Conservation (phyloP, 2,329 filamentous ascomycete genomes). For the Alternaria dauci region DNA sequence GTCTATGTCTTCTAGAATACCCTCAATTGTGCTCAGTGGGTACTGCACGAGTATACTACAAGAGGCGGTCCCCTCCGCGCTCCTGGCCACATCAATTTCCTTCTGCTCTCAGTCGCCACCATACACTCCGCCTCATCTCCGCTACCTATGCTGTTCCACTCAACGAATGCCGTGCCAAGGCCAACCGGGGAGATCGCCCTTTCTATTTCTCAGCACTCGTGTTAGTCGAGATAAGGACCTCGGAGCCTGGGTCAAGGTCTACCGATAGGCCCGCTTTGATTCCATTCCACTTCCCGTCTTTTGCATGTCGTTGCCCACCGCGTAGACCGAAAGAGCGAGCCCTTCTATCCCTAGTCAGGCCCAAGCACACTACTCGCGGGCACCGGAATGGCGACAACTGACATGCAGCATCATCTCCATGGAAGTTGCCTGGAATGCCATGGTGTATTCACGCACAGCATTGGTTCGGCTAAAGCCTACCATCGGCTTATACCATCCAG, state of each 20-base stretch:
- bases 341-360: background rate
- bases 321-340: background rate
- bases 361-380: background rate
- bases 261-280: background rate
- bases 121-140: background rate
- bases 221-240: conserved; percentile 13
- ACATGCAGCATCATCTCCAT: background rate
- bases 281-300: background rate
- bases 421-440: conserved; percentile 2
- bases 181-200: conserved; percentile 9
- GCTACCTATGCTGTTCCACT: background rate
- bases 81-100: background rate
- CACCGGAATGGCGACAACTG: background rate
- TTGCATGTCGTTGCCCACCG: background rate
- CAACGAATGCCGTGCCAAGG: conserved; percentile 15
- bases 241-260: background rate
- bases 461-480: conserved; percentile 7
- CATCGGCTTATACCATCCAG: conserved; percentile 9
- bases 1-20: conserved; percentile 13
- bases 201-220: conserved; percentile 2
- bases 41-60: background rate
- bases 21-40: conserved; percentile 16
- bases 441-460: background rate
- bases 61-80: background rate
- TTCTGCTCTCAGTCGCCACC: background rate